These are phyloP conservation scores for Chenopodium formosanum DNA, from an alignment of 148 eudicot species.

Conservation along the genomic window DNA sequence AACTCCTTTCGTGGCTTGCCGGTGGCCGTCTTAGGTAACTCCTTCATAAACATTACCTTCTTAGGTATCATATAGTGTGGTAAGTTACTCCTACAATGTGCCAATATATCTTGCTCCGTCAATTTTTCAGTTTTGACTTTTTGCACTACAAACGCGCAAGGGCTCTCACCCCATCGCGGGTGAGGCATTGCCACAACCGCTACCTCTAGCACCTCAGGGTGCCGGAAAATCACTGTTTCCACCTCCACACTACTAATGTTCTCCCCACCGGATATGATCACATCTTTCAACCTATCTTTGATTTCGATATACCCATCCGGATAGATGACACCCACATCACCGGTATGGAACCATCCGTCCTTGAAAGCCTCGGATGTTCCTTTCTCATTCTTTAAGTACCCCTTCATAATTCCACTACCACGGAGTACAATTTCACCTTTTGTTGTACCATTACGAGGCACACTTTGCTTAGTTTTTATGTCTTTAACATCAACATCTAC, in stretches of 20 bases:
- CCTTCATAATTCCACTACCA: conserved; percentile 88
- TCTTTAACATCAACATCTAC: conserved; percentile 67
- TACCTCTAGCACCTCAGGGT: conserved; percentile 56
- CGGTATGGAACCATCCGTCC: conserved; percentile 74
- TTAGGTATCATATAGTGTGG: conserved; percentile 71
- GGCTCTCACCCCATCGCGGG: conserved; percentile 81
- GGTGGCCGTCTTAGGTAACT: conserved; percentile 57
- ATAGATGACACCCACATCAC: conserved; percentile 80
- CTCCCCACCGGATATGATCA: conserved; percentile 88
- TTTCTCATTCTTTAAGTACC: conserved; percentile 54
- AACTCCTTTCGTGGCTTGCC: conserved; percentile 55
- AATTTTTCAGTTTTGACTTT: conserved; percentile 12
- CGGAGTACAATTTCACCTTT: conserved; percentile 74
- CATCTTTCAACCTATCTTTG: conserved; percentile 76
- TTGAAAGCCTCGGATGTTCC: conserved; percentile 55
- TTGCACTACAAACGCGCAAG: conserved; percentile 69
- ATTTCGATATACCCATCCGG: conserved; percentile 74
- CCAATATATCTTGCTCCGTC: conserved; percentile 50
- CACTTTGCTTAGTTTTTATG: conserved; percentile 41
- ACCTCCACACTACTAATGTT: conserved; percentile 86
- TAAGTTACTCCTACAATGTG: conserved; percentile 56
- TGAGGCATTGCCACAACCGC: conserved; percentile 90
- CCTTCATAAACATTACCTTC: conserved; percentile 53
- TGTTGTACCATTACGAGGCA: conserved; percentile 56
- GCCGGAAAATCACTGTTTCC: conserved; percentile 47